A percentile compares a stretch with the other conserved stretches of the same genome.
Conservation (phyloP, 1,284 basidiomycete genomes). For the Ganoderma meredithae region DNA sequence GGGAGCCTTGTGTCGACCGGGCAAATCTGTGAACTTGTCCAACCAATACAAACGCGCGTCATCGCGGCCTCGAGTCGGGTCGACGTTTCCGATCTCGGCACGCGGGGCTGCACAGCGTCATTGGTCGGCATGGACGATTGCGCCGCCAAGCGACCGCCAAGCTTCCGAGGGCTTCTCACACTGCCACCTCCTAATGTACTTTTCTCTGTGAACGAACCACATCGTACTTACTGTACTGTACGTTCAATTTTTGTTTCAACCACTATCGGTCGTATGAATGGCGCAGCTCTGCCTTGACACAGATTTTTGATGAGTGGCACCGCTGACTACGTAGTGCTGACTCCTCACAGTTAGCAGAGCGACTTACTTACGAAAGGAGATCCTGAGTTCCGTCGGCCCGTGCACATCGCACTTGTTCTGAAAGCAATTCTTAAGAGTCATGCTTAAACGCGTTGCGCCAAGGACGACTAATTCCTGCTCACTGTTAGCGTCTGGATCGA, state of each 20-base stretch:
- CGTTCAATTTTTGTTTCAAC: no score
- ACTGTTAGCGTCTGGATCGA: not conserved
- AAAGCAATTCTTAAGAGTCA: not conserved
- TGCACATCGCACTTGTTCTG: not conserved
- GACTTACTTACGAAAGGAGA: not conserved
- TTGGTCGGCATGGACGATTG: not conserved
- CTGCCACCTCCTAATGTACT: not conserved
- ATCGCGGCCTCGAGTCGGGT: not conserved
- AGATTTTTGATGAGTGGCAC: not conserved
- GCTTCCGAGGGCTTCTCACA: not conserved
- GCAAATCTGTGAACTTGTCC: not conserved
- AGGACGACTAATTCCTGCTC: not conserved
- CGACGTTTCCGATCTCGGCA: not conserved
- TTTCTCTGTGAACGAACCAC: no score
- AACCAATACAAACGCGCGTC: not conserved
- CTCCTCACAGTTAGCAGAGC: not conserved
- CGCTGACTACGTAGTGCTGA: not conserved
- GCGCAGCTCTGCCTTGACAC: not conserved
- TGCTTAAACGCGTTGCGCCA: no score
- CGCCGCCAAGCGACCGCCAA: not conserved
- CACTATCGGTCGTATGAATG: not conserved
- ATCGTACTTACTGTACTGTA: no score
- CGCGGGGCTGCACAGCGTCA: no score
- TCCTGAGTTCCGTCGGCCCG: not conserved
- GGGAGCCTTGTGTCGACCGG: not conserved